A percentile compares a stretch with the other conserved stretches of the same genome.
These are phyloP conservation scores for Fusarium mangiferae DNA, from an alignment of 2,329 filamentous ascomycete genomes.

Conservation along the genomic window DNA sequence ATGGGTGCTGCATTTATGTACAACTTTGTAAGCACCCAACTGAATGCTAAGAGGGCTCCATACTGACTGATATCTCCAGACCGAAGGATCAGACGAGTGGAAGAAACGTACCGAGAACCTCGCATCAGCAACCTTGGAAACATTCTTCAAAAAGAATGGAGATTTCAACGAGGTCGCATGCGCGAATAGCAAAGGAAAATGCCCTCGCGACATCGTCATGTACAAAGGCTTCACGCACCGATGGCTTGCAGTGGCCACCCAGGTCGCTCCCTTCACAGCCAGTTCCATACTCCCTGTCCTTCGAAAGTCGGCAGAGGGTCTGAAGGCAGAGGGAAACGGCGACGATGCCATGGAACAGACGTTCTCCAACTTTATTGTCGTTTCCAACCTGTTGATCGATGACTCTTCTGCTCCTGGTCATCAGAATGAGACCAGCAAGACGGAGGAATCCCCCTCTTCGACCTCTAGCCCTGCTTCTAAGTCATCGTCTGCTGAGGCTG, in stretches of 20 bases:
- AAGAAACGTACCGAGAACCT: constrained; percentile 64
- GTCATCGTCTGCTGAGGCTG: background rate
- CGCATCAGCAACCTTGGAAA: constrained; percentile 56
- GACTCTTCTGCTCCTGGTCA: background rate
- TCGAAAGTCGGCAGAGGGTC: constrained; percentile 53
- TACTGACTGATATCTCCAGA: background rate
- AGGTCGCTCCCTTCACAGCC: constrained; percentile 69
- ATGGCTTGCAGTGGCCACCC: constrained; percentile 69
- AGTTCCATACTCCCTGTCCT: constrained; percentile 68
- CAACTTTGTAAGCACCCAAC: constrained; percentile 60
- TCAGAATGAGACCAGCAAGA: background rate
- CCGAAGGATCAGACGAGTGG: constrained; percentile 56
- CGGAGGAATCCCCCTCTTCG: background rate
- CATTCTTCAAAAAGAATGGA: constrained; percentile 61
- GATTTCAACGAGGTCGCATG: constrained; percentile 75
- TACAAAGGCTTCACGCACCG: constrained; percentile 77
- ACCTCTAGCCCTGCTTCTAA: background rate
- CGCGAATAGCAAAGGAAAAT: constrained; percentile 62
- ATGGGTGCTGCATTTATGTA: constrained; percentile 76
- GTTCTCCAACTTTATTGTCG: background rate
- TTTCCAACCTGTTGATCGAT: constrained; percentile 15
- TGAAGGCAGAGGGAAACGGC: background rate
- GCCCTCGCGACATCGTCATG: constrained; percentile 75
- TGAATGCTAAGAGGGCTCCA: background rate
- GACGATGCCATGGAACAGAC: constrained; percentile 9